Percentiles rank a stretch among this genome's conserved stretches.
Evolutionary conservation across 768 basidiomycete species (phyloP).

Genomic region (Panaeolus cyanescens): DNA sequence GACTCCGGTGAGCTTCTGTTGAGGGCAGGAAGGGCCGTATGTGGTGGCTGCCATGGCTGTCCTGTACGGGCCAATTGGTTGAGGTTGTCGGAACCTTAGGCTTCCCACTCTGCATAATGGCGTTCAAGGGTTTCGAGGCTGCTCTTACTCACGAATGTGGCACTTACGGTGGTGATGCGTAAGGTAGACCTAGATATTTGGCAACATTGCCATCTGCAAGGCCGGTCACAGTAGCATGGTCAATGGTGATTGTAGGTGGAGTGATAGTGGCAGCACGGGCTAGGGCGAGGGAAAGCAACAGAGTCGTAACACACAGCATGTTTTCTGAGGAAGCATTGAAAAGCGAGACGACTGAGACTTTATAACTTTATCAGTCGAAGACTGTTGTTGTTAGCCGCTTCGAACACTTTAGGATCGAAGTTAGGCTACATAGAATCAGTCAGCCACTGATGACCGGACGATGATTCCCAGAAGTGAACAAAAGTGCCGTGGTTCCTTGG

Average conservation of each 20-base stretch:
- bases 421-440: background rate
- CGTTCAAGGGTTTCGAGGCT: background rate
- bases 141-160: background rate
- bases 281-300: background rate
- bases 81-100: conserved; percentile 40
- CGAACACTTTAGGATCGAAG: background rate
- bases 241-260: conserved; percentile 38
- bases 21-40: conserved; percentile 48
- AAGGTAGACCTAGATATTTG: conserved; percentile 54
- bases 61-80: conserved; percentile 34
- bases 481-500: too few relatives aligned
- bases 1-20: conserved; percentile 30
- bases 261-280: background rate
- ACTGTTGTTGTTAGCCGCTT: background rate
- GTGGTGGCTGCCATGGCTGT: conserved; percentile 32
- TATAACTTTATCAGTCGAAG: background rate
- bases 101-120: background rate
- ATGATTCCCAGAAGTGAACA: too few relatives aligned
- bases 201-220: conserved; percentile 27
- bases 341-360: background rate
- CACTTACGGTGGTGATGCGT: conserved; percentile 54
- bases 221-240: conserved; percentile 47
- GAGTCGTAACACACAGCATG: background rate
- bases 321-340: background rate
- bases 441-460: too few relatives aligned